Conservation (phyloP, 805 yeast genomes). For the Wickerhamomyces mucosus region DNA sequence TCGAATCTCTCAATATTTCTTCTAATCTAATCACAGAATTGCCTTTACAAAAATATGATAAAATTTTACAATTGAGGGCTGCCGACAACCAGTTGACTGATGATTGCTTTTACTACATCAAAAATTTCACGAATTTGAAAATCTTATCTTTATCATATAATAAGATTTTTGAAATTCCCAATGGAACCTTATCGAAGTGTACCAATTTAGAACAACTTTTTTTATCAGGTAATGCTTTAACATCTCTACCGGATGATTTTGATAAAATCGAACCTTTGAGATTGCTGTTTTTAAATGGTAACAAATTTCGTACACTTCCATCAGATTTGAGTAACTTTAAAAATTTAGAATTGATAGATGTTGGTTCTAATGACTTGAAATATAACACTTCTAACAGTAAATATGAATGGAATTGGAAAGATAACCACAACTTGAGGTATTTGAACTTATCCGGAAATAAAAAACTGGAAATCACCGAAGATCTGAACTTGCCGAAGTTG, state of each 20-base stretch:
- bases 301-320: constrained; percentile 78
- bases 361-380: constrained; percentile 81
- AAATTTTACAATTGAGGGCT: constrained; percentile 48
- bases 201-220: constrained; percentile 52
- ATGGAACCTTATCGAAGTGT: constrained; percentile 54
- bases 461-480: constrained; percentile 79
- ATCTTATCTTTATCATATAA: constrained; percentile 75
- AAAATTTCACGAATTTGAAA: constrained; percentile 47
- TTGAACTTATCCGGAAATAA: constrained; percentile 90
- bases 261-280: constrained; percentile 48
- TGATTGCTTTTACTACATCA: constrained; percentile 60
- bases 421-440: constrained; percentile 64
- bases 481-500: constrained; percentile 66
- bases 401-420: constrained; percentile 97
- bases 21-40: constrained; percentile 42
- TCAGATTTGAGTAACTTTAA: constrained; percentile 70
- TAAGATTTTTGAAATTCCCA: constrained; percentile 72
- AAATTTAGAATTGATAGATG: constrained; percentile 67
- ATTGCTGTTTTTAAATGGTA: constrained; percentile 67
- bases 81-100: constrained; percentile 83
- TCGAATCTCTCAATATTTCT: constrained; percentile 55
- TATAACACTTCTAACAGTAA: constrained; percentile 92
- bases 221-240: constrained; percentile 74
- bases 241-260: constrained; percentile 77
- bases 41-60: constrained; percentile 31